Evolutionary conservation across 1,284 basidiomycete genomes (phyloP), one percentile per base, ranked within the genome.

Genomic region (Trametes polyzona): DNA sequence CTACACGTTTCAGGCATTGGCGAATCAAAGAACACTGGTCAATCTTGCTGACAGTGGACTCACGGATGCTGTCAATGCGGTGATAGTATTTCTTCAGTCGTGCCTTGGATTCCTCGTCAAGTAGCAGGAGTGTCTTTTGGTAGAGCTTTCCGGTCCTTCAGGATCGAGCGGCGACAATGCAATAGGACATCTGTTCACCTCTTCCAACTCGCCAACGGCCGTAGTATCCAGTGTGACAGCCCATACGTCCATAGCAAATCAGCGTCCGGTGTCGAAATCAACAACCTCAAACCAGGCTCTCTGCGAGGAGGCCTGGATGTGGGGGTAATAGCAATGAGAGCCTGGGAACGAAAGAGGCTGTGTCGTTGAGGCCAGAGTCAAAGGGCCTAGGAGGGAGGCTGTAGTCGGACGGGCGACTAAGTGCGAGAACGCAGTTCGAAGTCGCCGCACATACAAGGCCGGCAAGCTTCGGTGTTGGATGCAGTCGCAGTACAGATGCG

Each of bases 31-130:
- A 32, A 11, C 44, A 42, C 26, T 27, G 1, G 12, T 36, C 12
- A 26, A 21, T 0, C 14, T 26, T 37, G 14, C 6, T 14, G 3
- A 3, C 12, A n/a, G 1, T 26, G 10, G 11, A 66, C 85, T 73
- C 66, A 92, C 90, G 79, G 73, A 87, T 88, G 32, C 88, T 82
- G 69, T 93, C 90, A 65, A 84, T 83, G 49, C 84, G 82, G 63
- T 81, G 82, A 70, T 84, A 86, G 67, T 88, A 93, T 57, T 78
- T 79, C 58, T 78, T 76, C 64, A 92, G 81, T 54, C 82, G 81
- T 36, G 75, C 62, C 56, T 74, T 75, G 37, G 84, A 82, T 24
- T 79, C 77, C 10, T 71, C 55, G 67, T 91, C 88, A 29, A 92
- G 72, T 47, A 81, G 73, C 17, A 67, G 67, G 30, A 92, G 76